Conservation (phyloP, 495 filamentous ascomycete species). For the Haplographium delicatum region DNA sequence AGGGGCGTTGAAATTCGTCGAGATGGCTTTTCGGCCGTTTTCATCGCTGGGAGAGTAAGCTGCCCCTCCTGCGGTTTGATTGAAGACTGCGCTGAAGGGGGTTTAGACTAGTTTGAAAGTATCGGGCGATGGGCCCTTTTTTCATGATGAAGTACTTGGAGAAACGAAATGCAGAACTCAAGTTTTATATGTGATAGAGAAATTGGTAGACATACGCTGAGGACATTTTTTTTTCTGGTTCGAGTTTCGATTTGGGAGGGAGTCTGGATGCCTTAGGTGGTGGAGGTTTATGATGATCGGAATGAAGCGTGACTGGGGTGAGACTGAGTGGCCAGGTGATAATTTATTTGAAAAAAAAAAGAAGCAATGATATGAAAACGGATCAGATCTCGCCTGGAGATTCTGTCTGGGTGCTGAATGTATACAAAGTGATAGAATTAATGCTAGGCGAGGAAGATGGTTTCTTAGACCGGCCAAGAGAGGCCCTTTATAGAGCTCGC, state of each 20-base stretch:
- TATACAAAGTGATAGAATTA: background rate
- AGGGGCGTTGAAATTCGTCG: constrained; percentile 19
- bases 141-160: too few relatives aligned
- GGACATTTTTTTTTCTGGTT: constrained; percentile 8
- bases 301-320: background rate
- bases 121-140: too few relatives aligned
- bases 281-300: background rate
- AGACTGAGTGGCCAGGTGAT: constrained; percentile 6
- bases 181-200: constrained; percentile 6
- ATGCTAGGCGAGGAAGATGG: background rate
- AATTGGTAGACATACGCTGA: background rate
- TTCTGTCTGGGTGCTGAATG: constrained; percentile 4
- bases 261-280: background rate
- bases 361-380: background rate
- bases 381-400: constrained; percentile 16
- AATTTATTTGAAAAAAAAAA: background rate
- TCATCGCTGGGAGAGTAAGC: constrained; percentile 16
- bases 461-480: too few relatives aligned
- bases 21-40: constrained; percentile 17
- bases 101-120: constrained; percentile 17
- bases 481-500: too few relatives aligned
- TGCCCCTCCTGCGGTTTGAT: constrained; percentile 25
- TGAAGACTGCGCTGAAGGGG: constrained; percentile 28
- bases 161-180: too few relatives aligned
- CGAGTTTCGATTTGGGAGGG: background rate